Conservation (phyloP, 2,329 filamentous ascomycete species). For the Curvularia lunata region DNA sequence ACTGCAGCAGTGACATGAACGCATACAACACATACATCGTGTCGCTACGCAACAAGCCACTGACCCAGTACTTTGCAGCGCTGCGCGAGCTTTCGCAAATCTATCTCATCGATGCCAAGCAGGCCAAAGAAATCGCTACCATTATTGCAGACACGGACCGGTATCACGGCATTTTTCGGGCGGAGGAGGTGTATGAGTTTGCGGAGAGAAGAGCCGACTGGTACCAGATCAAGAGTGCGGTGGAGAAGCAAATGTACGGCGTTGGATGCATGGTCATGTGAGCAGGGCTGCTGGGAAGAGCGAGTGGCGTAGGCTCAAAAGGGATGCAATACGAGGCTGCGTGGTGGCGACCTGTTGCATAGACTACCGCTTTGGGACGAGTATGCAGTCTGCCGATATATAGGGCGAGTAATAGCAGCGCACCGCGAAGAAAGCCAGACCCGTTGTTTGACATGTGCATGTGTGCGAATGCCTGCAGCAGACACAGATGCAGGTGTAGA, state of each 20-base stretch:
- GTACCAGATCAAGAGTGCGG: conserved; percentile 85
- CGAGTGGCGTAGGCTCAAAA: conserved; percentile 10
- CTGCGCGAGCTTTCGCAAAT: conserved; percentile 93
- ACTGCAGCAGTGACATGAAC: conserved; percentile 78
- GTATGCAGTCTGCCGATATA: conserved; percentile 13
- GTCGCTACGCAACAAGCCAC: conserved; percentile 79
- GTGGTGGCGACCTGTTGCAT: conserved; percentile 11
- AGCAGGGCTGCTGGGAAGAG: conserved; percentile 11
- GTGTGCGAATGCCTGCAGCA: background rate
- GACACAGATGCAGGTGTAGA: background rate
- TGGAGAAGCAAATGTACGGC: conserved; percentile 97
- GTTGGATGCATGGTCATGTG: conserved; percentile 88
- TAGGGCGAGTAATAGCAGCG: conserved; percentile 17
- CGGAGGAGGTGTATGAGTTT: conserved; percentile 98
- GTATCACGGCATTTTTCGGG: conserved; percentile 89
- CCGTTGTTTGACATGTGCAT: background rate
- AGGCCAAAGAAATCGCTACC: conserved; percentile 92
- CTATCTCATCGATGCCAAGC: conserved; percentile 83
- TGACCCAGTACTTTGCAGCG: conserved; percentile 89
- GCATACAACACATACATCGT: conserved; percentile 86
- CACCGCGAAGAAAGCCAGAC: background rate
- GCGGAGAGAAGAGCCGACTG: conserved; percentile 93
- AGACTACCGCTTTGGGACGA: conserved; percentile 24
- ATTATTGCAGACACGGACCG: conserved; percentile 92
- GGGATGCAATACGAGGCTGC: conserved; percentile 10